A percentile compares a stretch with the other conserved stretches of the same genome.
These are phyloP conservation scores for Phytophthora chlamydospora DNA, from an alignment of 352 stramenopile genomes.

Conservation along the genomic window DNA sequence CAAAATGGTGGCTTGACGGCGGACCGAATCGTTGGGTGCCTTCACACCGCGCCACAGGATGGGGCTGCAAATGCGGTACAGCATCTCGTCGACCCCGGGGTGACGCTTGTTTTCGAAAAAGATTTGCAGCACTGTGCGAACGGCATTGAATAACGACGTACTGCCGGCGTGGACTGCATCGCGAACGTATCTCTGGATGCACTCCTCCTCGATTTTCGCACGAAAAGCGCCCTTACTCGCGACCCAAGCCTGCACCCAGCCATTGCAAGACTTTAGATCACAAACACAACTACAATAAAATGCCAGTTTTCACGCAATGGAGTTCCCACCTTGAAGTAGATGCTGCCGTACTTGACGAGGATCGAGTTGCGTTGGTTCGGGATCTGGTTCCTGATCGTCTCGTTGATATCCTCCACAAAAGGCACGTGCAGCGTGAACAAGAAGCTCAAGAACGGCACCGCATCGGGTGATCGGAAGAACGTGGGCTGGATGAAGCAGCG, in stretches of 20 bases:
- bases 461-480: constrained; percentile 85
- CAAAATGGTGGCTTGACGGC: constrained; percentile 79
- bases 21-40: constrained; percentile 82
- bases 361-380: constrained; percentile 85
- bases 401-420: constrained; percentile 88
- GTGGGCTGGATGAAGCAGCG: constrained; percentile 88
- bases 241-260: constrained; percentile 60
- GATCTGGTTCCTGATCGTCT: constrained; percentile 89
- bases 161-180: constrained; percentile 77
- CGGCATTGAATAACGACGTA: constrained; percentile 67
- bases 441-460: constrained; percentile 83
- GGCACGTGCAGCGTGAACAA: constrained; percentile 87
- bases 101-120: constrained; percentile 90
- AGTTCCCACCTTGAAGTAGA: constrained; percentile 78
- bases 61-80: constrained; percentile 82
- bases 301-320: background rate
- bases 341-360: constrained; percentile 76
- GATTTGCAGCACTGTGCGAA: constrained; percentile 74
- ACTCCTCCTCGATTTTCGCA: constrained; percentile 84
- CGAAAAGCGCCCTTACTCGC: constrained; percentile 54
- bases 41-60: constrained; percentile 88
- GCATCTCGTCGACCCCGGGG: constrained; percentile 82
- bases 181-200: constrained; percentile 80
- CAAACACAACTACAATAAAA: background rate
- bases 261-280: background rate